Evolutionary conservation across 1,284 basidiomycete genomes (phyloP), one percentile per base, ranked within the genome.

Genomic region (Tylopilus sp.): DNA sequence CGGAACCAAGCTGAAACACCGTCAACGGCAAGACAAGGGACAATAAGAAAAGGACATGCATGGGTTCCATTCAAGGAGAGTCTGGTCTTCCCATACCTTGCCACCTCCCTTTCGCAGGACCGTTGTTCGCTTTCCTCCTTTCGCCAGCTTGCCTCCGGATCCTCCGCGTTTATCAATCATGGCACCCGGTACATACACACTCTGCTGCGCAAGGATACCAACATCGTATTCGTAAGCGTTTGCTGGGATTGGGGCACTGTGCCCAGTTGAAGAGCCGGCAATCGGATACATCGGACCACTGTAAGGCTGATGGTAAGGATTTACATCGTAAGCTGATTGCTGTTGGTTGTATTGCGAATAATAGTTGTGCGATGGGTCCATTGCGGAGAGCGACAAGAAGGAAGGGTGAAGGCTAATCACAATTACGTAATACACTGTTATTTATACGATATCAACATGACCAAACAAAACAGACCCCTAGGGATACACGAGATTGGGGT

Each of bases 31-130:
- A 10, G 8, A 19, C 4, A 8, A 33, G 9, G 36, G 18, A 37
- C 48, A 36, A 30, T 12, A 26, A 48, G 47, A 28, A 11, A 12
- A 26, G 5, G 6, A 78, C 90, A 66, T 64, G 96, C 94, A 83
- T 40, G 97, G 89, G 71, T 95, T 97, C 97, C 97, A 99, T 56
- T 99, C 97, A 15, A 99, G 71, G 45, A 99, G 73, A 2, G 93
- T 97, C 68, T 92, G 91, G 68, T 99, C 97, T 69, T 99, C 97
- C 94, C 96, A 99, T 13, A 92, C 83, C 70, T 94, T 93, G 18
- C 97, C 97, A 41, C 80, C 94, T 1, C 93, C 96, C 67, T 97
- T 97, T 31, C 97, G 79, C 44, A 99, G 71, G 10, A 99, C 97
- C 4, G 97, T 99, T 43, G 86, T 87, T 41, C 97, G 77, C 71